These are phyloP conservation scores for Rhynchosporium graminicola DNA, from an alignment of 2,329 filamentous ascomycete genomes.

Conservation along the genomic window DNA sequence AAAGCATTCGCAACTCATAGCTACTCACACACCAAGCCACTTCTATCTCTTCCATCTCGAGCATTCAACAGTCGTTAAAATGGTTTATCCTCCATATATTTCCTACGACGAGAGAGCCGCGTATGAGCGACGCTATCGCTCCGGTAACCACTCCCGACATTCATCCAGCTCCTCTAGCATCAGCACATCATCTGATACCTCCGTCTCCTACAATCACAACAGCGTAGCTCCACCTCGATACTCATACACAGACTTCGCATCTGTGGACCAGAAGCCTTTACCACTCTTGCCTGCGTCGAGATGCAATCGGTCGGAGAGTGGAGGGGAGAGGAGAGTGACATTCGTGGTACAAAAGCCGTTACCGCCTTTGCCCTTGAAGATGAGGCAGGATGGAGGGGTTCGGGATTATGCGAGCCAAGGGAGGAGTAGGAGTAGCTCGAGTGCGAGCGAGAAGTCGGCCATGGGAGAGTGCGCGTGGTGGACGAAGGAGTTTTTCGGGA, in stretches of 20 bases:
- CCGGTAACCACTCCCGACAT: neutral
- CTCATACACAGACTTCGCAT: slow-evolving; percentile 18
- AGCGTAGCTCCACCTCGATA: slow-evolving; percentile 14
- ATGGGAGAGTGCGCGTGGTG: slow-evolving; percentile 21
- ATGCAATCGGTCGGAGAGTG: neutral
- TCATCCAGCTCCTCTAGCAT: slow-evolving; percentile 9
- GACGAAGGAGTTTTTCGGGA: slow-evolving; percentile 2
- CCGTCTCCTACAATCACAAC: slow-evolving; percentile 18
- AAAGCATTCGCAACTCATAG: neutral
- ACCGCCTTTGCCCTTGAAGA: slow-evolving; percentile 16
- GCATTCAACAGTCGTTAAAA: neutral
- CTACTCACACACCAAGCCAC: neutral
- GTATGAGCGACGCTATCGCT: slow-evolving; percentile 19
- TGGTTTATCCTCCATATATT: neutral
- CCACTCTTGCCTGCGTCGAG: slow-evolving; percentile 16
- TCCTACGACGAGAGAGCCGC: slow-evolving; percentile 22
- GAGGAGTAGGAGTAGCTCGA: slow-evolving; percentile 9
- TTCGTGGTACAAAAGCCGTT: slow-evolving; percentile 25
- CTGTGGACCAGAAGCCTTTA: slow-evolving; percentile 21
- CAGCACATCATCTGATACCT: slow-evolving; percentile 7
- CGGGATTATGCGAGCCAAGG: neutral
- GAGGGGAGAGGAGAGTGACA: slow-evolving; percentile 16
- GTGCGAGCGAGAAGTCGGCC: slow-evolving; percentile 6
- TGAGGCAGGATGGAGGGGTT: neutral
- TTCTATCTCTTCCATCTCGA: neutral